phyloP scores from a whole-genome alignment of 192 early-diverging fungal species.

The Coemansia sp. region DNA sequence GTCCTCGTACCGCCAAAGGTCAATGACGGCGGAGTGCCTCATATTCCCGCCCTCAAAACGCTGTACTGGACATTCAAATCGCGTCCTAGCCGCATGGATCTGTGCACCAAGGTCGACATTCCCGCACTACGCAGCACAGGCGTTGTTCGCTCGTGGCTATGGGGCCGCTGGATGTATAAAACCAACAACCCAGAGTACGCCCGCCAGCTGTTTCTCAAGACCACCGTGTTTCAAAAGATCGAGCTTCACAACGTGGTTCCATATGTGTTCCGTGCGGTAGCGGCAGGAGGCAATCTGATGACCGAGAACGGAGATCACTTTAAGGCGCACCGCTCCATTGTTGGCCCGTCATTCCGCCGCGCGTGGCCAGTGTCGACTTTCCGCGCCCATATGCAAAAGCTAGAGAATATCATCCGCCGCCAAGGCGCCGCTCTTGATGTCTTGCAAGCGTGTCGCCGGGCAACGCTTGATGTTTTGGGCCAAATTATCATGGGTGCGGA shows the following conservation, averaged over 20 bases:
- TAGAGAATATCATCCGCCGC: conserved; percentile 24
- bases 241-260: conserved; percentile 51
- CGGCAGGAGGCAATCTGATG: conserved; percentile 48
- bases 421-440: conserved; percentile 16
- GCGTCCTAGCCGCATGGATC: conserved; percentile 29
- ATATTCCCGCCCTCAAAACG: conserved; percentile 42
- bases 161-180: conserved; percentile 54
- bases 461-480: conserved; percentile 46
- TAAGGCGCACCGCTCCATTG: conserved; percentile 44
- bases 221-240: conserved; percentile 40
- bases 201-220: conserved; percentile 45
- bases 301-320: conserved; percentile 48
- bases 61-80: conserved; percentile 49
- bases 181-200: conserved; percentile 51
- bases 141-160: conserved; percentile 40
- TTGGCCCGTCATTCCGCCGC: conserved; percentile 47
- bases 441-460: conserved; percentile 31
- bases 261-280: conserved; percentile 38
- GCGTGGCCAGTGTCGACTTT: conserved; percentile 44
- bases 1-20: conserved; percentile 38
- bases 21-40: conserved; percentile 46
- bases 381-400: conserved; percentile 26
- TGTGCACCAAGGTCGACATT: conserved; percentile 36
- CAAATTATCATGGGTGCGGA: conserved; percentile 49
- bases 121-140: conserved; percentile 31